Evolutionary conservation across 345 rosid species (phyloP).

Genomic region (Gynandropsis gynandra): DNA sequence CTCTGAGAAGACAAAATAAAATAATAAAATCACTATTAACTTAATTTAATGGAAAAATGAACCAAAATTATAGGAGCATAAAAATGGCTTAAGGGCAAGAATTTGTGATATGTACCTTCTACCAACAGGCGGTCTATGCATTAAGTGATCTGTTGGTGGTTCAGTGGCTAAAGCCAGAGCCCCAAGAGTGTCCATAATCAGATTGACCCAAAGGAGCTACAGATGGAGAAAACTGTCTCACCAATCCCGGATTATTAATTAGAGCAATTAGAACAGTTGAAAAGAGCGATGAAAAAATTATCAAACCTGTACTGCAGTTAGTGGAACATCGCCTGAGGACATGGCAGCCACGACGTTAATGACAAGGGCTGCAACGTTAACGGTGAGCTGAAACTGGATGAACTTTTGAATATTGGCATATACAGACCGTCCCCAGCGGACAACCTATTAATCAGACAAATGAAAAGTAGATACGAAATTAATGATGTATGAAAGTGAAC

Average conservation of each 20-base stretch:
- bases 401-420: slow-evolving; percentile 98
- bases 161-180: slow-evolving; percentile 98
- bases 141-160: slow-evolving; percentile 90
- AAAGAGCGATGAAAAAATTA: not conserved
- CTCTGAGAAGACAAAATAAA: slow-evolving; percentile 41
- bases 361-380: slow-evolving; percentile 87
- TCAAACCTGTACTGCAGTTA: slow-evolving; percentile 90
- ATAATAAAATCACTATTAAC: no score
- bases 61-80: not conserved
- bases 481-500: not conserved
- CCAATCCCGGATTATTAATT: not conserved
- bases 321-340: slow-evolving; percentile 91
- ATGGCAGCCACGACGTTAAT: slow-evolving; percentile 93
- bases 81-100: not conserved
- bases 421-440: slow-evolving; percentile 97
- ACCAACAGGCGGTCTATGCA: slow-evolving; percentile 92
- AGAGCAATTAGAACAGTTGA: slow-evolving; percentile 3
- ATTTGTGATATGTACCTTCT: slow-evolving; percentile 48
- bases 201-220: slow-evolving; percentile 98
- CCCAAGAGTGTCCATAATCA: slow-evolving; percentile 98
- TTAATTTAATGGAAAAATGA: no score
- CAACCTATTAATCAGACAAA: slow-evolving; percentile 48
- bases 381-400: slow-evolving; percentile 97
- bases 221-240: slow-evolving; percentile 9
- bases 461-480: slow-evolving; percentile 1